These are phyloP conservation scores for Monilinia fructigena DNA, from an alignment of 2,329 filamentous ascomycete species.

Conservation along the genomic window DNA sequence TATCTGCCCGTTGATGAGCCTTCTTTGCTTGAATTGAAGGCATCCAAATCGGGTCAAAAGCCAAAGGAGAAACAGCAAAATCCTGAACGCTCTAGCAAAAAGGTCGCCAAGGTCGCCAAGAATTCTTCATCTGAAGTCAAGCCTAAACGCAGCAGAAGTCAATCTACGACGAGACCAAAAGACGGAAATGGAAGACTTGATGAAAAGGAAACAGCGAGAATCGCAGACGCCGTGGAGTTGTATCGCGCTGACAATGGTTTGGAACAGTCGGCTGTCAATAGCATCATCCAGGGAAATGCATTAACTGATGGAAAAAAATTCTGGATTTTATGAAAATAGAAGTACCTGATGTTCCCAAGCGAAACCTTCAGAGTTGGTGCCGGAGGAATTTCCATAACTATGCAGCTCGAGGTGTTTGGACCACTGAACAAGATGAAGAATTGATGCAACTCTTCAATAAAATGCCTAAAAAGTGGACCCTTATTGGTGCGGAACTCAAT, in stretches of 20 bases:
- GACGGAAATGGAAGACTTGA: conserved; percentile 9
- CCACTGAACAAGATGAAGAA: conserved; percentile 55
- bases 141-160: conserved; percentile 9
- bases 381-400: conserved; percentile 67
- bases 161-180: background rate
- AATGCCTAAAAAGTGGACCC: conserved; percentile 54
- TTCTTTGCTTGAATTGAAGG: background rate
- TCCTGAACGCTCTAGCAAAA: background rate
- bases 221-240: conserved; percentile 40
- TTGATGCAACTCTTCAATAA: conserved; percentile 50
- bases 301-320: conserved; percentile 44
- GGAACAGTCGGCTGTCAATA: conserved; percentile 49
- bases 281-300: conserved; percentile 42
- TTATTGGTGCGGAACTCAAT: conserved; percentile 61
- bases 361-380: conserved; percentile 55
- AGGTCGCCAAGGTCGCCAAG: background rate
- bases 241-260: conserved; percentile 48
- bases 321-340: conserved; percentile 49
- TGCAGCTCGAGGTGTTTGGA: conserved; percentile 59
- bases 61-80: background rate
- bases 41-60: background rate
- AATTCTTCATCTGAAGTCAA: background rate
- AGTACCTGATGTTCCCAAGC: conserved; percentile 51
- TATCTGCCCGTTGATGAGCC: conserved; percentile 23
- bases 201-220: conserved; percentile 11